Conservation (phyloP, 1,284 basidiomycete genomes). For the Psilocybe mexicana region DNA sequence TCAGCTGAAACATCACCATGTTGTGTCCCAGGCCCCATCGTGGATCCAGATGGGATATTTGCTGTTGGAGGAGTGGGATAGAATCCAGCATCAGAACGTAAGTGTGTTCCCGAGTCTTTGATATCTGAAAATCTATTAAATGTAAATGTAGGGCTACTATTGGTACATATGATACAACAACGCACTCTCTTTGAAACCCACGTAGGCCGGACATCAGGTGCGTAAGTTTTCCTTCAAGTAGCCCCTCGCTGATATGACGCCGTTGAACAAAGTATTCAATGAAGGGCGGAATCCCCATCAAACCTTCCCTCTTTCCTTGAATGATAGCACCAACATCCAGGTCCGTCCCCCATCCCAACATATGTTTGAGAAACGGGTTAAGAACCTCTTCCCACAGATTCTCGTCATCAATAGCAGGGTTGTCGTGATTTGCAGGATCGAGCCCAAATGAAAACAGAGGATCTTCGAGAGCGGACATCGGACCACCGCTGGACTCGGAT, state of each 20-base stretch:
- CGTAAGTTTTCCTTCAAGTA: slow-evolving; percentile 24
- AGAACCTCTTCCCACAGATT: slow-evolving; percentile 25
- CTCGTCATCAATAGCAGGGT: slow-evolving; percentile 6
- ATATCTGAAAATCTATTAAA: too few species aligned
- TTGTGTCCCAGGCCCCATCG: too few species aligned
- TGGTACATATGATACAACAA: not conserved
- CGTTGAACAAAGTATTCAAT: slow-evolving; percentile 20
- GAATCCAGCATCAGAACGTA: too few species aligned
- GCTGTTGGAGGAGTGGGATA: too few species aligned
- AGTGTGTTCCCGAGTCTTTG: too few species aligned
- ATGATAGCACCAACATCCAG: slow-evolving; percentile 15
- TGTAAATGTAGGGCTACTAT: too few species aligned
- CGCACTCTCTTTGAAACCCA: too few species aligned
- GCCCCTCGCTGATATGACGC: slow-evolving; percentile 13
- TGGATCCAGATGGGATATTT: too few species aligned
- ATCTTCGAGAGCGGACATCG: too few species aligned
- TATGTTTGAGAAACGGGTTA: slow-evolving; percentile 20
- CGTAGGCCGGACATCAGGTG: slow-evolving; percentile 5
- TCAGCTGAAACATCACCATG: too few species aligned
- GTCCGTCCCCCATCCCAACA: slow-evolving; percentile 23
- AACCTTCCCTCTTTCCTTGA: slow-evolving; percentile 15
- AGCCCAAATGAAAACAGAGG: too few species aligned
- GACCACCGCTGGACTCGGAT: too few species aligned
- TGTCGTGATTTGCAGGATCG: not conserved
- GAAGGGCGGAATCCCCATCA: slow-evolving; percentile 22